These are phyloP conservation scores for Diatrype stigma DNA, from an alignment of 2,329 filamentous ascomycete species.

Conservation along the genomic window DNA sequence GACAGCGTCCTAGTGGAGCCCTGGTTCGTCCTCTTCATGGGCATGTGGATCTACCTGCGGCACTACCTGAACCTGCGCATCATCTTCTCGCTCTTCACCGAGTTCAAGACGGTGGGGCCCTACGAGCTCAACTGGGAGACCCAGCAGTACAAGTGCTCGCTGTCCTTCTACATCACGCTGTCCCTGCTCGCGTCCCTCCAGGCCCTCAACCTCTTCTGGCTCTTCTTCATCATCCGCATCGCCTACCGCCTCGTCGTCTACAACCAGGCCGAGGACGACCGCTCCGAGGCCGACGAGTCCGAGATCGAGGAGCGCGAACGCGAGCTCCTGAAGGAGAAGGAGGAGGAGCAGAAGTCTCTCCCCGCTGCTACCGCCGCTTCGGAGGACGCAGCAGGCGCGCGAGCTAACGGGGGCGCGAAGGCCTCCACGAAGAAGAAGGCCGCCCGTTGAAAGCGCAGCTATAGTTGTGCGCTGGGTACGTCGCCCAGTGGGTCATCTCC, in stretches of 20 bases:
- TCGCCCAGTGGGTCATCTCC: too few relatives aligned
- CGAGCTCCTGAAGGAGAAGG: constrained; percentile 9
- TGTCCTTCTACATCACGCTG: constrained; percentile 66
- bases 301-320: constrained; percentile 46
- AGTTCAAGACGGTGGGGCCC: constrained; percentile 70
- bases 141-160: constrained; percentile 71
- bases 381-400: constrained; percentile 8
- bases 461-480: too few relatives aligned
- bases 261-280: constrained; percentile 62
- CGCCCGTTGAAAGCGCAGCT: constrained; percentile 14
- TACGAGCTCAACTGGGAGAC: constrained; percentile 74
- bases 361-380: constrained; percentile 22
- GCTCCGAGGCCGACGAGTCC: constrained; percentile 65
- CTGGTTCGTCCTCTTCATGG: constrained; percentile 80
- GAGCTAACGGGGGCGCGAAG: constrained; percentile 12
- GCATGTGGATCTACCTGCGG: constrained; percentile 82
- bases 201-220: constrained; percentile 76
- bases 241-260: constrained; percentile 65
- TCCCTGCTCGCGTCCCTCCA: constrained; percentile 63
- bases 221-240: constrained; percentile 72
- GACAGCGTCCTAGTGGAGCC: constrained; percentile 73
- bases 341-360: constrained; percentile 16
- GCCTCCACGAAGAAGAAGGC: constrained; percentile 18
- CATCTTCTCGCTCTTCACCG: constrained; percentile 69
- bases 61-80: constrained; percentile 81